Conservation (phyloP, 805 yeast species). For the Lachancea quebecensis region DNA sequence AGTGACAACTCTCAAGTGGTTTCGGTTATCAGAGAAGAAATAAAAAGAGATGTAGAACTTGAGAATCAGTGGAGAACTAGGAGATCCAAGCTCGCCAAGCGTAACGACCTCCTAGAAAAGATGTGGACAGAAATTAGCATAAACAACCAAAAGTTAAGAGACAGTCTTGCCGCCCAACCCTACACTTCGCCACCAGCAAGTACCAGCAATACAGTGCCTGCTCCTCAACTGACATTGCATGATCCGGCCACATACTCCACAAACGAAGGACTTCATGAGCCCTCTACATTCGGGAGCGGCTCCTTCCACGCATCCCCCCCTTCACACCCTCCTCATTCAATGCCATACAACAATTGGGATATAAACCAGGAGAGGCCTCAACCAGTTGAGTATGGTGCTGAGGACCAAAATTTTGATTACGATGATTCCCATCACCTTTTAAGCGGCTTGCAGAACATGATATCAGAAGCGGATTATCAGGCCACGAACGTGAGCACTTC, state of each 20-base stretch:
- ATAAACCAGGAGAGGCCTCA: constrained; percentile 7
- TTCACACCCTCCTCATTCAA: constrained; percentile 6
- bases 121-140: constrained; percentile 20
- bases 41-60: constrained; percentile 20
- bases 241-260: constrained; percentile 16
- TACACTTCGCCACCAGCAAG: constrained; percentile 7
- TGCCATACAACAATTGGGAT: constrained; percentile 6
- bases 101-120: constrained; percentile 14
- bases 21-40: constrained; percentile 23
- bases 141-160: constrained; percentile 21
- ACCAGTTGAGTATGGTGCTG: background rate
- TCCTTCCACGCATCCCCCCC: constrained; percentile 4
- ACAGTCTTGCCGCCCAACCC: constrained; percentile 18
- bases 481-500: constrained; percentile 27
- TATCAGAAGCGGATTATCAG: constrained; percentile 26
- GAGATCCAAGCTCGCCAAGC: constrained; percentile 17
- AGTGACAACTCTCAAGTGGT: constrained; percentile 19
- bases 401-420: constrained; percentile 26
- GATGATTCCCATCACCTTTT: constrained; percentile 27
- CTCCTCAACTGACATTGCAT: constrained; percentile 15
- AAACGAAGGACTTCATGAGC: constrained; percentile 5
- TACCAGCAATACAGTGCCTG: background rate
- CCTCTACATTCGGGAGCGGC: background rate
- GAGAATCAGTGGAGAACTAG: constrained; percentile 22
- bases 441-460: constrained; percentile 29